Percentiles rank a stretch among this genome's conserved stretches.
Evolutionary conservation across 2,329 filamentous ascomycete genomes (phyloP).

Genomic region (Microsporum audouinii): DNA sequence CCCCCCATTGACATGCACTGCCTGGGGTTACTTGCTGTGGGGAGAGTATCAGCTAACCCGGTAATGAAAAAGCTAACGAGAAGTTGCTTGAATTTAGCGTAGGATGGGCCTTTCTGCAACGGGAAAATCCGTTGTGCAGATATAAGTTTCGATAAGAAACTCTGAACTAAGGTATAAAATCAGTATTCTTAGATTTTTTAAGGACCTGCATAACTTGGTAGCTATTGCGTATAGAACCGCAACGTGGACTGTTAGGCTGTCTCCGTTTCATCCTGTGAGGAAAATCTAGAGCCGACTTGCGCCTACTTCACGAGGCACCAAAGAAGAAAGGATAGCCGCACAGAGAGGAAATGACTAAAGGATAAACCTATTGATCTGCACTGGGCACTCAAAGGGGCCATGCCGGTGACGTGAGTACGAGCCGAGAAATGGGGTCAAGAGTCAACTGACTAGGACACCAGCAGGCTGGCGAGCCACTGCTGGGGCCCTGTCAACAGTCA

Average conservation of each 20-base stretch:
- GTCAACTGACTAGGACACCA: conserved; percentile 1
- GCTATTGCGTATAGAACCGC: neutral
- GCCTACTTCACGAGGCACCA: neutral
- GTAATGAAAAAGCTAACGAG: neutral
- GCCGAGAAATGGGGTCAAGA: neutral
- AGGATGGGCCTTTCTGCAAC: neutral
- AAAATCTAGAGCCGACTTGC: neutral
- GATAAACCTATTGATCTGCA: neutral
- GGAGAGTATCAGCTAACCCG: neutral
- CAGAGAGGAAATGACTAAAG: neutral
- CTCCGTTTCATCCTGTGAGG: neutral
- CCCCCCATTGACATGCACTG: neutral
- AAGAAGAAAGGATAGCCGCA: neutral
- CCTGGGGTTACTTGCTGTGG: neutral
- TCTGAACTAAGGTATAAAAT: neutral
- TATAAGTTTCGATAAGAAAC: no score
- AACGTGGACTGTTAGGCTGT: neutral
- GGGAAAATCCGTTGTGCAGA: no score
- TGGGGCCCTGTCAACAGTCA: neutral
- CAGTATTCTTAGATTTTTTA: neutral
- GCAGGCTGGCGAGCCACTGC: neutral
- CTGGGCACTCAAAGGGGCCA: neutral
- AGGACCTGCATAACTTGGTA: neutral
- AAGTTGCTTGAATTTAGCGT: neutral
- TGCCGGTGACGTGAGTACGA: neutral